phyloP scores from a whole-genome alignment of 176 grass and related monocot species.

The Triticum turgidum region DNA sequence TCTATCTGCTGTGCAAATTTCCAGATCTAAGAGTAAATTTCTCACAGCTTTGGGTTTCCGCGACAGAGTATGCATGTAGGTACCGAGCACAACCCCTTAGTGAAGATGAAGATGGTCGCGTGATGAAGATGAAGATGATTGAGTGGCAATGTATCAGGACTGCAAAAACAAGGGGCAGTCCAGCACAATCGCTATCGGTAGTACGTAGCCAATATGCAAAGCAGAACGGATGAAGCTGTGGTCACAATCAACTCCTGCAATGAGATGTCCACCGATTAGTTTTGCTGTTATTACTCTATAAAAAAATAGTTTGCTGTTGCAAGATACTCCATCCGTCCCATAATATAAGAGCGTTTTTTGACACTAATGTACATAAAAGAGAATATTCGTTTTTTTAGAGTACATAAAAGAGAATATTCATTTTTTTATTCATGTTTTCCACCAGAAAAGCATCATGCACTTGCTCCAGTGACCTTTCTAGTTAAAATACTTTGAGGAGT shows the following conservation, averaged over 20 bases:
- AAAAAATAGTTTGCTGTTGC: neutral
- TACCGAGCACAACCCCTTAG: neutral
- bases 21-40: constrained; percentile 1
- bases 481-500: too few relatives aligned
- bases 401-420: too few relatives aligned
- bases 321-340: neutral
- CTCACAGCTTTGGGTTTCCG: neutral
- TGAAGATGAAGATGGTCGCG: neutral
- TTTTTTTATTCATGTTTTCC: too few relatives aligned
- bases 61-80: neutral
- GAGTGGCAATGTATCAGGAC: neutral
- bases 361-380: too few relatives aligned
- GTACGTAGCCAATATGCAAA: constrained; percentile 64
- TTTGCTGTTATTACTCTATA: neutral
- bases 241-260: constrained; percentile 71
- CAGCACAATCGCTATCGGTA: constrained; percentile 42
- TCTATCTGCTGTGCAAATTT: constrained; percentile 23
- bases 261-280: constrained; percentile 27
- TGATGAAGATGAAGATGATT: neutral
- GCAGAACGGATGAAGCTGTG: constrained; percentile 34
- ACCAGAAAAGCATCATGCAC: too few relatives aligned
- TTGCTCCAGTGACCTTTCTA: too few relatives aligned
- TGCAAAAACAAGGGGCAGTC: neutral
- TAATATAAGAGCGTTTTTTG: too few relatives aligned
- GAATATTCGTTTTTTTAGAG: too few relatives aligned